A percentile compares a stretch with the other conserved stretches of the same genome.
Conservation (phyloP, 208 protist species). For the Spongospora subterranea region DNA sequence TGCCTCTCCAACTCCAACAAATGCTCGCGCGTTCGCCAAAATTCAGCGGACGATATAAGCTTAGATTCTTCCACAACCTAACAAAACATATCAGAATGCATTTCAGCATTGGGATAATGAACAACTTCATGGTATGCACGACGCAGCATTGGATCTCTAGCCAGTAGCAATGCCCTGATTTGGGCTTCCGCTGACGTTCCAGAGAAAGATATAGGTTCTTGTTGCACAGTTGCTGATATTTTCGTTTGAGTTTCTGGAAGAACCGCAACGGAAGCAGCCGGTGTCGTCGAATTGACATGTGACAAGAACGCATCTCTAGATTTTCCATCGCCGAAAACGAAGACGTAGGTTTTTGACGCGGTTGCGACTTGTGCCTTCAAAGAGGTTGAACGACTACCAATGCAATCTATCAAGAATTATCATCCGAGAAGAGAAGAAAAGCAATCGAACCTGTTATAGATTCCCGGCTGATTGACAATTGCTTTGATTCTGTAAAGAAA, state of each 20-base stretch:
- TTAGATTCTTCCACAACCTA: constrained; percentile 24
- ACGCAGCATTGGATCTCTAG: neutral
- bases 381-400: neutral
- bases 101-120: neutral
- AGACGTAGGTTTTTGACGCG: constrained; percentile 25
- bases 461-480: neutral
- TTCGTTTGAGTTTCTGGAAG: neutral
- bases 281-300: neutral
- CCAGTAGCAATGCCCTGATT: constrained; percentile 33
- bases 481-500: neutral
- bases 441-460: neutral
- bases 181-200: constrained; percentile 1
- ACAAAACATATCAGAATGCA: neutral
- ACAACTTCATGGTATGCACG: constrained; percentile 7
- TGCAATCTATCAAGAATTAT: neutral
- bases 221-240: neutral
- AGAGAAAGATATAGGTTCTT: neutral
- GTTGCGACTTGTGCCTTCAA: constrained; percentile 28
- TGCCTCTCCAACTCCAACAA: constrained; percentile 29
- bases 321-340: constrained; percentile 17
- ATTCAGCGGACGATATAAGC: constrained; percentile 36
- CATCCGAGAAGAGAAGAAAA: neutral
- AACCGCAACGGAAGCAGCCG: neutral
- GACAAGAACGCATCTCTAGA: neutral
- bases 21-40: constrained; percentile 6